Evolutionary conservation across 2,329 filamentous ascomycete species (phyloP).

Genomic region (Cladorrhinum sp.): DNA sequence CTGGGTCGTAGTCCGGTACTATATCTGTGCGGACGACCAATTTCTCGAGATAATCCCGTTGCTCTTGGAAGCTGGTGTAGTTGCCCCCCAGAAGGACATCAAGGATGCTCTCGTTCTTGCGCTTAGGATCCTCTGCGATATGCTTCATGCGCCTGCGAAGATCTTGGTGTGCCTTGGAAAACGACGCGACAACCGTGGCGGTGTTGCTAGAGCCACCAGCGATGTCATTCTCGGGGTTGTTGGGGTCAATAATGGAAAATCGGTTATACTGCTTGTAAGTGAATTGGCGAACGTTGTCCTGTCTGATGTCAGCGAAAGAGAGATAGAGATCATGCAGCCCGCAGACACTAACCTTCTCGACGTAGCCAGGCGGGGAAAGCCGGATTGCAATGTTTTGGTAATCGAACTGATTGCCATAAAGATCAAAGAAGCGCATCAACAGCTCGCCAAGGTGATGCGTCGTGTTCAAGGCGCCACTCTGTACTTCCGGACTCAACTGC

Average conservation of each 20-base stretch:
- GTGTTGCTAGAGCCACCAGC: constrained; percentile 79
- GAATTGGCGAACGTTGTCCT: constrained; percentile 46
- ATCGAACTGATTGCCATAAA: constrained; percentile 83
- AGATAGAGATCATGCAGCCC: not conserved
- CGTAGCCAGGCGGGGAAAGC: constrained; percentile 69
- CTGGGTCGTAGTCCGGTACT: not conserved
- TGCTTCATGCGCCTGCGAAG: constrained; percentile 58
- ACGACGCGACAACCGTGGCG: constrained; percentile 62
- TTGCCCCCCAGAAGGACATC: constrained; percentile 71
- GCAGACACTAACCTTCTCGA: constrained; percentile 64
- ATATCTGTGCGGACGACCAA: constrained; percentile 31
- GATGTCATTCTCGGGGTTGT: constrained; percentile 81
- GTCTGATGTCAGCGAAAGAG: not conserved
- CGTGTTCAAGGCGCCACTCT: constrained; percentile 56
- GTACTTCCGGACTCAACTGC: constrained; percentile 71
- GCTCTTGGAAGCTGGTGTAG: constrained; percentile 69
- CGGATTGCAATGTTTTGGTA: constrained; percentile 68
- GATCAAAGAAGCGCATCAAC: constrained; percentile 81
- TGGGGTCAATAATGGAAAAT: constrained; percentile 88
- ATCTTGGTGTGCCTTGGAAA: constrained; percentile 59
- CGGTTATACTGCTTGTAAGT: constrained; percentile 62
- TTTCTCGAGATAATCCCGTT: constrained; percentile 61
- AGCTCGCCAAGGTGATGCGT: constrained; percentile 73
- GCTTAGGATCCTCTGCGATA: constrained; percentile 38
- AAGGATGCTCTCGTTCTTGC: constrained; percentile 57